These are phyloP conservation scores for Fusarium annulatum DNA, from an alignment of 2,329 filamentous ascomycete species.

Conservation along the genomic window DNA sequence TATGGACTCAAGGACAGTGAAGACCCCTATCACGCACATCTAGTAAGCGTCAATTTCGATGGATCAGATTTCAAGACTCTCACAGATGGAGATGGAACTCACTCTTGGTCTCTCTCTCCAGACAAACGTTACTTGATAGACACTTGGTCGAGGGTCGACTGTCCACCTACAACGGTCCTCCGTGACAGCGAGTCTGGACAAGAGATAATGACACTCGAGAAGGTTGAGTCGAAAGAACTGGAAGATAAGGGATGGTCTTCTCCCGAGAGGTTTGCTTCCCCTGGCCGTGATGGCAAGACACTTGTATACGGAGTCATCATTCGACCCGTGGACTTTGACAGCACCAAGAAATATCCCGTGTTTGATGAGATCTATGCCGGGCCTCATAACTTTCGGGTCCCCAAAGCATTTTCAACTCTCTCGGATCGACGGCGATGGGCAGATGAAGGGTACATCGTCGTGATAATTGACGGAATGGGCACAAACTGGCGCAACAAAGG, in stretches of 20 bases:
- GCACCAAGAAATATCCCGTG: slow-evolving; percentile 42
- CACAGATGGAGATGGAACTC: slow-evolving; percentile 45
- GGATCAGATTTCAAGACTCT: slow-evolving; percentile 41
- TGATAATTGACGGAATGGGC: slow-evolving; percentile 48
- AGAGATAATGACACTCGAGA: slow-evolving; percentile 31
- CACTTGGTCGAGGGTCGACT: slow-evolving; percentile 44
- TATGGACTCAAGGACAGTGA: slow-evolving; percentile 36
- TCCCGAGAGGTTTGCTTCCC: slow-evolving; percentile 41
- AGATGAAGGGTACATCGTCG: slow-evolving; percentile 47
- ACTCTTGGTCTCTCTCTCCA: slow-evolving; percentile 41
- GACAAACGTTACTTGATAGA: slow-evolving; percentile 38
- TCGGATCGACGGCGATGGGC: slow-evolving; percentile 37
- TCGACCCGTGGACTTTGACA: slow-evolving; percentile 41
- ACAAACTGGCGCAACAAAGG: slow-evolving; percentile 46
- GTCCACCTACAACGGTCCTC: slow-evolving; percentile 30
- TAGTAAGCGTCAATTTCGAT: slow-evolving; percentile 42
- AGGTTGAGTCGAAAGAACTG: background rate
- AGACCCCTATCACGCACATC: slow-evolving; percentile 45
- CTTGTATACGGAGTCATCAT: slow-evolving; percentile 45
- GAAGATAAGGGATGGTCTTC: slow-evolving; percentile 25
- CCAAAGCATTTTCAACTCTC: slow-evolving; percentile 41
- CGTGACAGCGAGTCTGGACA: slow-evolving; percentile 35
- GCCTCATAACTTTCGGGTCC: slow-evolving; percentile 41
- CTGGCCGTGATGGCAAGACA: slow-evolving; percentile 44
- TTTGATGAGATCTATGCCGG: slow-evolving; percentile 48